Base-by-base conservation (phyloP, 345 rosid species). In the Orychophragmus violaceus region DNA sequence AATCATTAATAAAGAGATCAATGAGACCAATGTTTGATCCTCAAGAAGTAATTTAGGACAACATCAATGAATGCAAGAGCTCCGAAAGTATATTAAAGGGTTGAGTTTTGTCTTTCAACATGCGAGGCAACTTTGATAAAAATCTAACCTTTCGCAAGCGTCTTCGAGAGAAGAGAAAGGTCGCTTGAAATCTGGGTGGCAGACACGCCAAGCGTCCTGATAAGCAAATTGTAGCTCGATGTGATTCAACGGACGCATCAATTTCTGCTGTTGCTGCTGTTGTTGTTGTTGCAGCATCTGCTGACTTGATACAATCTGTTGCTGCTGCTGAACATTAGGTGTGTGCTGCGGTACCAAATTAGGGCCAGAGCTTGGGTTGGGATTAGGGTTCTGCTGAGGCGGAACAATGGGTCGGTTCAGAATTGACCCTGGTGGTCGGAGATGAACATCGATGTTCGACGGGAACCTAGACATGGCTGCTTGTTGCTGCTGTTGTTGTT, bases 171-270 rank as follows among this genome's bases (percentile, higher is more conserved):
- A 87, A 33, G 96, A 59, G 80, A 94, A 88, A 3, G 99, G 96
- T n/a, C 87, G 92, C 76, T 88, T 94, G 73, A 87, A 80, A 68
- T 88, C 95, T 1, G 96, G 99, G 62, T 90, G 88, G 70, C 99
- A 94, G 36, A 94, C 91, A 52, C 95, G 87, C 96, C 96, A 90
- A 2, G 97, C 99, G 45, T 94, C 97, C 82, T 88, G 97, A 72
- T 90, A 94, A 11, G 96, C 97, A 85, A 79, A 85, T 74, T 85
- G 96, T 48, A 94, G 86, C 87, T 94, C 99, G 59, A 78, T 53
- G 65, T 85, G 99, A 69, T 90, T 84, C 72, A 83, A 81, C 0
- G 95, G 92, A 54, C 92, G 70, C 58, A 83, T 83, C 70, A 63
- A 60, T 77, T 88, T 85, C 79, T 83, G 87, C 71, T 84, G 91